Base-by-base conservation (phyloP, 495 filamentous ascomycete species). In the Jackrogersella minutella region DNA sequence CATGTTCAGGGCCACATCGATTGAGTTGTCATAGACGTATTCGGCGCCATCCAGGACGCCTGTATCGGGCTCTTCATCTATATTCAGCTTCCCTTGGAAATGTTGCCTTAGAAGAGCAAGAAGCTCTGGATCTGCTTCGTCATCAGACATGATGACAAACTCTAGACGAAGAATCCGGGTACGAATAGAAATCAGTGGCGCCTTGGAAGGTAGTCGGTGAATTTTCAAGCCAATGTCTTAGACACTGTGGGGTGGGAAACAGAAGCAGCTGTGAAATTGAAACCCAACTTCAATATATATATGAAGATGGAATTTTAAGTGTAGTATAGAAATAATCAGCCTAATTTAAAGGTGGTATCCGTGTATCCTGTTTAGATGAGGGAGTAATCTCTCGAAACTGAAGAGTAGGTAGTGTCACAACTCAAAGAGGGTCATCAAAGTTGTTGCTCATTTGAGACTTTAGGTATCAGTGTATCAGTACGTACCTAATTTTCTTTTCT, bases 11-110 rank as follows among this genome's bases (percentile, higher is more conserved):
- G 92, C 92, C 24, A 98, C 92, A 74, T 98, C 95, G 78, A 96
- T 93, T 64, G 91, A 84, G 78, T 98, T 94, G 79, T 96, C 88
- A 79, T 91, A 96, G 65, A 98, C 86, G 78, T 88, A 92, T 77
- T 94, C 87, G 28, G 95, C 93, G 57, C 84, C 83, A 63, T 91
- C 83, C 1, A 99, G 84, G 26, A 98, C 93, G 26, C 88, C 88
- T 0, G 92, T 97, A 58, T 93, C 87, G 36, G 84, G 82, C n/a
- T 86, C 80, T 2, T 81, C 73, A 54, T 77, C 66, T 24, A 75
- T 22, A 3, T 69, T 74, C 17, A 78, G 78, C 50, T 82, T 83
- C 50, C 86, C 83, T 33, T 88, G 74, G 49, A 97, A 84, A 57
- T 92, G 90, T 76, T 93, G 85, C 22, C 93, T 90, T 17, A 99